These are phyloP conservation scores for Mariannaea sp. DNA, from an alignment of 2,329 filamentous ascomycete species.

Conservation along the genomic window DNA sequence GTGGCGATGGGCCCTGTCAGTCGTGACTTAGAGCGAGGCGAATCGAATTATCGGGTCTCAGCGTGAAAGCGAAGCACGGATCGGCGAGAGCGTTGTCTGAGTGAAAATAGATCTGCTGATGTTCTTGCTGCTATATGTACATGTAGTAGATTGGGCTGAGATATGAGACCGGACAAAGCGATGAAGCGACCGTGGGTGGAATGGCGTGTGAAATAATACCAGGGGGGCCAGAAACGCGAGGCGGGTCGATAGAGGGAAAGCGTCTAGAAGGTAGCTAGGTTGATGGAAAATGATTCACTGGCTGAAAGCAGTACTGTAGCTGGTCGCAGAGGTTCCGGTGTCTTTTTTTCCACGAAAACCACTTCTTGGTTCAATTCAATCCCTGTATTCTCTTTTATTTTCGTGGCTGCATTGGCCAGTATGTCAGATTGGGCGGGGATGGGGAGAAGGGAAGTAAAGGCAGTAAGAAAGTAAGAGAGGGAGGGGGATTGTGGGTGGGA, in stretches of 20 bases:
- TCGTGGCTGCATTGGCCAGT: not conserved
- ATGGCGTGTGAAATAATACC: slow-evolving; percentile 15
- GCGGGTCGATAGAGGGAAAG: too few species aligned
- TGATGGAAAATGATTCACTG: slow-evolving; percentile 12
- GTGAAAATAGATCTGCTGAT: not conserved
- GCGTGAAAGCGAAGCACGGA: not conserved
- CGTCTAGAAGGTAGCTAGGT: slow-evolving; percentile 15
- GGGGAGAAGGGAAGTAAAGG: not conserved
- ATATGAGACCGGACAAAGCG: slow-evolving; percentile 36
- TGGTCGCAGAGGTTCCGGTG: slow-evolving; percentile 5
- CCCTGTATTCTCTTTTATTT: not conserved
- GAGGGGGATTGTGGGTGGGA: not conserved
- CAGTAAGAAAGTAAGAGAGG: not conserved
- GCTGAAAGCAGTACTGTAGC: slow-evolving; percentile 8
- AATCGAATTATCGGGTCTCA: not conserved
- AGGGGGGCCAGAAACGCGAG: too few species aligned
- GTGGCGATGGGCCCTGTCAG: not conserved
- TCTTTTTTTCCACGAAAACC: not conserved
- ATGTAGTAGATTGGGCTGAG: slow-evolving; percentile 32
- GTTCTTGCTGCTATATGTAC: slow-evolving; percentile 14
- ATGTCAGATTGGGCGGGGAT: not conserved
- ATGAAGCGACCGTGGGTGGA: slow-evolving; percentile 16
- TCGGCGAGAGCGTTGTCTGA: slow-evolving; percentile 3
- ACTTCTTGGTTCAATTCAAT: not conserved
- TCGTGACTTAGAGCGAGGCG: not conserved